Conservation (phyloP, 257 asterid genomes). For the Buddleja alternifolia region DNA sequence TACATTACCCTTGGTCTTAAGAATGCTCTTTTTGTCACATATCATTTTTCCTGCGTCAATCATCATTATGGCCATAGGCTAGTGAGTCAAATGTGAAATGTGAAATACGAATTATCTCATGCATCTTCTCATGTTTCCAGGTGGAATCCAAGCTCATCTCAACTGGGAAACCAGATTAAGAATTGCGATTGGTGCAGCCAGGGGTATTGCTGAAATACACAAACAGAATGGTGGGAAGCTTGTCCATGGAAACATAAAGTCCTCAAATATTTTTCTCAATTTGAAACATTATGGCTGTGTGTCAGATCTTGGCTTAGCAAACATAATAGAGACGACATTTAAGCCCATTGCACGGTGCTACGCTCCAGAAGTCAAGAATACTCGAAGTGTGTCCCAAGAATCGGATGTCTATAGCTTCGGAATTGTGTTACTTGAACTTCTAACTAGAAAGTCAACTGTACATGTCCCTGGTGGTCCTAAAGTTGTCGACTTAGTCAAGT, state of each 20-base stretch:
- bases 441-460: slow-evolving; percentile 11
- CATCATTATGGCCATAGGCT: not conserved
- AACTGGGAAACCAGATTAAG: slow-evolving; percentile 17
- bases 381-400: not conserved
- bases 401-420: slow-evolving; percentile 28
- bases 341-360: slow-evolving; percentile 2
- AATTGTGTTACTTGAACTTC: slow-evolving; percentile 23
- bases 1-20: not conserved
- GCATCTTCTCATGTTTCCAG: slow-evolving; percentile 17
- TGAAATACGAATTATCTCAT: not conserved
- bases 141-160: not conserved
- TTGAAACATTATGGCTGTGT: slow-evolving; percentile 19
- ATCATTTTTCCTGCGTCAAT: not conserved
- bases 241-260: slow-evolving; percentile 26
- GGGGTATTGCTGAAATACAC: slow-evolving; percentile 25
- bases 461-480: not conserved
- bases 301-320: slow-evolving; percentile 23
- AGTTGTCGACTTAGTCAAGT: slow-evolving; percentile 24
- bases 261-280: slow-evolving; percentile 19
- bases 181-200: slow-evolving; percentile 18
- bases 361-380: slow-evolving; percentile 23
- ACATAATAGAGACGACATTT: slow-evolving; percentile 6
- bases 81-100: not conserved
- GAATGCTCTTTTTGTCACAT: not conserved
- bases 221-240: slow-evolving; percentile 12